phyloP scores from a whole-genome alignment of 2,329 filamentous ascomycete species.

The Cladosporium sp. region DNA sequence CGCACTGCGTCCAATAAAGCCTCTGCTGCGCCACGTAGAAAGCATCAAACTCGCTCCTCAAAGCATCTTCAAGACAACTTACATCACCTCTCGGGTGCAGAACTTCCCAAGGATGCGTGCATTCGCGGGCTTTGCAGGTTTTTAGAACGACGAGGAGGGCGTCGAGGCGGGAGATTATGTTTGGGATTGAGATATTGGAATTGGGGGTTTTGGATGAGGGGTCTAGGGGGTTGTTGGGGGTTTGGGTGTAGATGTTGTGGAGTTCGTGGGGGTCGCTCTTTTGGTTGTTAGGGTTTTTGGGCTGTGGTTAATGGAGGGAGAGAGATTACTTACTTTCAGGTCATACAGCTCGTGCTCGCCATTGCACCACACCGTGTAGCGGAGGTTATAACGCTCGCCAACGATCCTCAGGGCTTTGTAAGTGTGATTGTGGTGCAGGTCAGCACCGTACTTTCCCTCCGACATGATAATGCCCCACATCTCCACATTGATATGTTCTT shows the following conservation, averaged over 20 bases:
- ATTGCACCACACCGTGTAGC: conserved; percentile 65
- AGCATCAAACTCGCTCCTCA: conserved; percentile 25
- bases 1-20: conserved; percentile 52
- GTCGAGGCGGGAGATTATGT: conserved; percentile 27
- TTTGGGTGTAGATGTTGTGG: conserved; percentile 21
- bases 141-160: conserved; percentile 31
- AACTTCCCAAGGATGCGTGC: conserved; percentile 28
- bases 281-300: not conserved
- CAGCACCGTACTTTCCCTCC: conserved; percentile 24
- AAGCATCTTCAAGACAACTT: conserved; percentile 24
- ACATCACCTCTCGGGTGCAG: conserved; percentile 30
- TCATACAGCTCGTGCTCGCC: conserved; percentile 65
- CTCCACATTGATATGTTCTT: conserved; percentile 37
- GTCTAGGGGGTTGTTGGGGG: conserved; percentile 4
- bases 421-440: conserved; percentile 24
- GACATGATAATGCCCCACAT: conserved; percentile 34
- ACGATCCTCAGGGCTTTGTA: conserved; percentile 28
- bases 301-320: not conserved
- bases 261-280: conserved; percentile 18
- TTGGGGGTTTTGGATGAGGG: conserved; percentile 11
- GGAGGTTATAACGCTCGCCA: conserved; percentile 50
- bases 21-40: conserved; percentile 34
- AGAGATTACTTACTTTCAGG: conserved; percentile 12
- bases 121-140: conserved; percentile 28
- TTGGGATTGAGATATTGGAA: conserved; percentile 16